Percentiles rank a stretch among this genome's conserved stretches.
phyloP scores from a whole-genome alignment of 352 stramenopile genomes.

The Phytophthora fragariae region DNA sequence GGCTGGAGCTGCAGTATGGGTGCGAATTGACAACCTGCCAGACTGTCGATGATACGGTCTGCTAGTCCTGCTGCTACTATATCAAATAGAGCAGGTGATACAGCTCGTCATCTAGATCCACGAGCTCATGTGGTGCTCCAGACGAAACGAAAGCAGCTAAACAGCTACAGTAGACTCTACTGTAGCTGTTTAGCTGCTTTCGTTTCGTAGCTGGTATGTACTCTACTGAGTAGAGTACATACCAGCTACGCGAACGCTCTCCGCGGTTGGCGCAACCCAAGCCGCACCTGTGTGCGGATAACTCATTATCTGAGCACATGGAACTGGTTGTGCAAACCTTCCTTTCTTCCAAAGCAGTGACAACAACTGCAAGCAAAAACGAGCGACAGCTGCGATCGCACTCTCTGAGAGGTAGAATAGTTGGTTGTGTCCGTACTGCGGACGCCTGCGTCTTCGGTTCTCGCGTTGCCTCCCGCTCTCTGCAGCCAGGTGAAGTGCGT shows the following conservation, averaged over 20 bases:
- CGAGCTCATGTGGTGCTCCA: not conserved
- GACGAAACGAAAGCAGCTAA: not conserved
- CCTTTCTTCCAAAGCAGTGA: too few relatives aligned
- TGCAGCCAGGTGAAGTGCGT: not conserved
- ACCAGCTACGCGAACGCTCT: not conserved
- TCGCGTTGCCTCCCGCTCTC: not conserved
- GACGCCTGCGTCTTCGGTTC: not conserved
- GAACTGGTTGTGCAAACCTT: too few relatives aligned
- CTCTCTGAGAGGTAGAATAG: too few relatives aligned
- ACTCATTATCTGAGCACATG: too few relatives aligned
- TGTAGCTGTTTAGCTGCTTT: too few relatives aligned
- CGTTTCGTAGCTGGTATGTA: too few relatives aligned
- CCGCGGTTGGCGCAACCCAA: not conserved
- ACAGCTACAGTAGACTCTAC: too few relatives aligned
- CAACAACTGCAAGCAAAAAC: too few relatives aligned
- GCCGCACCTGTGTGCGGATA: too few relatives aligned
- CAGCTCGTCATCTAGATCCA: not conserved
- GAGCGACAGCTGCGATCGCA: too few relatives aligned
- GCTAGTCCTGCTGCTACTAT: not conserved
- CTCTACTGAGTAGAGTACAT: too few relatives aligned
- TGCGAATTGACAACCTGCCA: not conserved
- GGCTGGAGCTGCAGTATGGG: too few relatives aligned
- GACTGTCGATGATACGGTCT: not conserved
- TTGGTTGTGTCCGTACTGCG: not conserved
- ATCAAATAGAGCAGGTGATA: not conserved